Percentiles rank a stretch among this genome's conserved stretches.
Conservation (phyloP, 2,329 filamentous ascomycete species). For the Clarireedia sp. region DNA sequence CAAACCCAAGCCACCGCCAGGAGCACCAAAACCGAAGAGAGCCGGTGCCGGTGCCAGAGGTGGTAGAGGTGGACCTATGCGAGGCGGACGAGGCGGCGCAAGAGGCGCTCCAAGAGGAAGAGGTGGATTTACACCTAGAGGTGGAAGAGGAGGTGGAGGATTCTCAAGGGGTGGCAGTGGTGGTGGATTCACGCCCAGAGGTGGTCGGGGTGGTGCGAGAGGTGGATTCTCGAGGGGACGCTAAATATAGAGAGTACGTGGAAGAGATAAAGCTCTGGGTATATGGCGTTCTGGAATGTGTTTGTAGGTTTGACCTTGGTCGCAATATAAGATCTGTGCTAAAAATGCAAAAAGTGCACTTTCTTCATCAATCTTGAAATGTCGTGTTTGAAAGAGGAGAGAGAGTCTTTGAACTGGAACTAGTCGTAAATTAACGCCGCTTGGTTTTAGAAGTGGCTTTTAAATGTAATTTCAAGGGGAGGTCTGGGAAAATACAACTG, state of each 20-base stretch:
- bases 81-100: slow-evolving; percentile 34
- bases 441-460: too few species aligned
- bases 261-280: slow-evolving; percentile 6
- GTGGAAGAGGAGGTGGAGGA: slow-evolving; percentile 33
- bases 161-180: slow-evolving; percentile 29
- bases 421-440: too few species aligned
- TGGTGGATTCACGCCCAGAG: slow-evolving; percentile 27
- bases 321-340: slow-evolving; percentile 7
- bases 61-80: slow-evolving; percentile 36
- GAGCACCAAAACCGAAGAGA: slow-evolving; percentile 62
- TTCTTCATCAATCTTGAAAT: neutral
- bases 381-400: neutral
- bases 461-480: too few species aligned
- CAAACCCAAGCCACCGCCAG: slow-evolving; percentile 71
- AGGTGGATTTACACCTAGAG: slow-evolving; percentile 40
- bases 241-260: neutral
- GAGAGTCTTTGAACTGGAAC: too few species aligned
- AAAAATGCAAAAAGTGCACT: slow-evolving; percentile 4
- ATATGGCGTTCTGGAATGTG: slow-evolving; percentile 9
- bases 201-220: slow-evolving; percentile 24
- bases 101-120: slow-evolving; percentile 44
- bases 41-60: slow-evolving; percentile 56
- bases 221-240: slow-evolving; percentile 28
- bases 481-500: too few species aligned
- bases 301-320: slow-evolving; percentile 7